phyloP scores from a whole-genome alignment of 768 basidiomycete species.

The Heimioporus sp. region DNA sequence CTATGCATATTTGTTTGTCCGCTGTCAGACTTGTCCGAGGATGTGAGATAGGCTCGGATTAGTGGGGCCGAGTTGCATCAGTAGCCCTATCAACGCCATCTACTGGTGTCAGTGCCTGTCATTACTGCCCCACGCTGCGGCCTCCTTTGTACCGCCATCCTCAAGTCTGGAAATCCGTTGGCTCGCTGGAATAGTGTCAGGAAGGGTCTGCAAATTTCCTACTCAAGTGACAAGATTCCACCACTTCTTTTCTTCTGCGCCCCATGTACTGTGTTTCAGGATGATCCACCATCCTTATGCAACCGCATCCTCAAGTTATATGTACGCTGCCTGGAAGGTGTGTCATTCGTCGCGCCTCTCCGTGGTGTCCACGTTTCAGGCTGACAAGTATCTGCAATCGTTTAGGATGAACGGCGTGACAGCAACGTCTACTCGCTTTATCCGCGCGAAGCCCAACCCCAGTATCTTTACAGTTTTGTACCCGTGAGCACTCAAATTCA shows the following conservation, averaged over 20 bases:
- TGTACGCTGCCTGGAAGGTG: constrained; percentile 23
- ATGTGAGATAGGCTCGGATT: no score
- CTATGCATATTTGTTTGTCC: no score
- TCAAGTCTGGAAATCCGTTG: constrained; percentile 1
- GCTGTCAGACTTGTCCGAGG: no score
- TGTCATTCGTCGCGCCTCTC: background rate
- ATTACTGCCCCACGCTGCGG: no score
- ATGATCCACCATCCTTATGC: constrained; percentile 32
- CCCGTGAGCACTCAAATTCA: constrained; percentile 17
- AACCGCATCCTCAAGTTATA: constrained; percentile 23
- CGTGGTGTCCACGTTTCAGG: background rate
- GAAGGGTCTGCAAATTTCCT: constrained; percentile 1
- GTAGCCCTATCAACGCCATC: no score
- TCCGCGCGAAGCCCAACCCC: constrained; percentile 7
- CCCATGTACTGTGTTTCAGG: constrained; percentile 20
- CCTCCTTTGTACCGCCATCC: background rate
- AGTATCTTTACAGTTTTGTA: constrained; percentile 25
- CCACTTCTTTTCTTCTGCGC: constrained; percentile 3
- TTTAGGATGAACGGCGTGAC: constrained; percentile 9
- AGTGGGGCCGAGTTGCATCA: no score
- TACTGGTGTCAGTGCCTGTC: no score
- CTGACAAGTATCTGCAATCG: background rate
- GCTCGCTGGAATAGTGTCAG: background rate
- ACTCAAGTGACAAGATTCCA: background rate
- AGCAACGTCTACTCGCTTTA: background rate